Base-by-base conservation (phyloP, 2,329 filamentous ascomycete species). In the Ceratocystis harringtonii region DNA sequence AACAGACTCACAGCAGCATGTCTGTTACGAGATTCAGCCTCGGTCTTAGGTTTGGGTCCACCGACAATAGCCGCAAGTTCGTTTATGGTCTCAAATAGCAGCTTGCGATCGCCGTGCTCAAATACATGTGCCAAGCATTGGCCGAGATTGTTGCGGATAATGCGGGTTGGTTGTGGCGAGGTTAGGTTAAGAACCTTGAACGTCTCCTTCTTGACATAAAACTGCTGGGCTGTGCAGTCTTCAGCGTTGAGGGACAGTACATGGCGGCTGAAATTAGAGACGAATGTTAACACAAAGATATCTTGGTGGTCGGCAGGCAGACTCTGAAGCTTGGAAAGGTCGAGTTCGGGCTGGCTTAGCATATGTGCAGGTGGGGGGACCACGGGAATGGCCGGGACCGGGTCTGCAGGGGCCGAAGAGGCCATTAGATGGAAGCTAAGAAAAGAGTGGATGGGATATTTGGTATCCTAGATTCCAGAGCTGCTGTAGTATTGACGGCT, bases 281-380 rank as follows among this genome's bases (percentile, higher is more conserved):
- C 88, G 73, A 95, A 96, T 30, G 87, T 95, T 68, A 99, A 81
- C 68, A 99, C 83, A 75, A 94, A 95, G 12, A 99, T 84, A 72
- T 96, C 92, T 76, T 99, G 94, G 75, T 99, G 94, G 77, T 99
- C 94, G 64, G 89, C 85, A 55, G 92, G 90, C 60, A 97, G 84
- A 63, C 89, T 82, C 75, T 96, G 88, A 61, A 99, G 85, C 80
- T 96, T 96, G 71, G 86, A 78, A 70, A 96, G 78, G 73, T 99
- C 92, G 74, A 99, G 88, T 79, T 96, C 89, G 62, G 86, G 87
- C 72, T 84, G 86, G 68, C 79, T 75, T 69, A 75, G 78, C 68
- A 76, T 68, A 70, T 73, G 68, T 41, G 71, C 71, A 66, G 72
- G 66, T 70, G 69, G 67, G 70, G 69, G 65, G 70, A 70, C 36